Evolutionary conservation across 2,329 filamentous ascomycete genomes (phyloP).

Genomic region (Sporothrix curviconia): DNA sequence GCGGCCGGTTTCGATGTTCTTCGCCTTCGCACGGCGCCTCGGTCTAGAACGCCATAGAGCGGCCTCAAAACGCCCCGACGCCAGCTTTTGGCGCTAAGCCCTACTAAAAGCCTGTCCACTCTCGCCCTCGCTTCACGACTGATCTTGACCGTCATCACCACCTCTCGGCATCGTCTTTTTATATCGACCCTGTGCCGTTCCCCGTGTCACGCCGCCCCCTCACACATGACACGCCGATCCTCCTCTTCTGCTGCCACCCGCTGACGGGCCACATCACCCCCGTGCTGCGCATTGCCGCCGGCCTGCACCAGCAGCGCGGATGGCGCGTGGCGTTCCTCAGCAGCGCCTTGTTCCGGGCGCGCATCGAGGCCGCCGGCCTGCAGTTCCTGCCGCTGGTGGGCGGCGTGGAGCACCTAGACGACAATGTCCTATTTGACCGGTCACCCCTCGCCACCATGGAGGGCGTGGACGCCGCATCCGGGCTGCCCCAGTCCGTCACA

Average conservation of each 20-base stretch:
- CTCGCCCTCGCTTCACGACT: too few species aligned
- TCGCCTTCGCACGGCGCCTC: too few species aligned
- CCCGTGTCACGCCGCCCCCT: too few species aligned
- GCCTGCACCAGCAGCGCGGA: slow-evolving; percentile 24
- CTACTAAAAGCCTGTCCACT: too few species aligned
- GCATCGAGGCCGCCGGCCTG: slow-evolving; percentile 29
- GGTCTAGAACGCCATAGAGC: too few species aligned
- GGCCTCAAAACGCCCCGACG: too few species aligned
- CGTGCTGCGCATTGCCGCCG: slow-evolving; percentile 29
- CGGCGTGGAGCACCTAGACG: slow-evolving; percentile 31
- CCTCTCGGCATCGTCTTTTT: neutral
- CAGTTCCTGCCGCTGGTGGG: slow-evolving; percentile 29
- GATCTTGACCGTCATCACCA: neutral
- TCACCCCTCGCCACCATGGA: neutral
- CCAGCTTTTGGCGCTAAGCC: too few species aligned
- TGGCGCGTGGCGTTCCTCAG: slow-evolving; percentile 32
- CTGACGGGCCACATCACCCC: slow-evolving; percentile 34
- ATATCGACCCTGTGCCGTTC: neutral
- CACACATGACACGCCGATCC: neutral
- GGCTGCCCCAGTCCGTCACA: slow-evolving; percentile 22
- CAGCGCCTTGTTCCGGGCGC: slow-evolving; percentile 28
- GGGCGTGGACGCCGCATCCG: slow-evolving; percentile 10
- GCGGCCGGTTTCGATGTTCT: too few species aligned
- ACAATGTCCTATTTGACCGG: slow-evolving; percentile 21
- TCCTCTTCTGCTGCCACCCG: slow-evolving; percentile 31